Conservation (phyloP, 129 eudicot genomes). For the Oenanthe sinensis region DNA sequence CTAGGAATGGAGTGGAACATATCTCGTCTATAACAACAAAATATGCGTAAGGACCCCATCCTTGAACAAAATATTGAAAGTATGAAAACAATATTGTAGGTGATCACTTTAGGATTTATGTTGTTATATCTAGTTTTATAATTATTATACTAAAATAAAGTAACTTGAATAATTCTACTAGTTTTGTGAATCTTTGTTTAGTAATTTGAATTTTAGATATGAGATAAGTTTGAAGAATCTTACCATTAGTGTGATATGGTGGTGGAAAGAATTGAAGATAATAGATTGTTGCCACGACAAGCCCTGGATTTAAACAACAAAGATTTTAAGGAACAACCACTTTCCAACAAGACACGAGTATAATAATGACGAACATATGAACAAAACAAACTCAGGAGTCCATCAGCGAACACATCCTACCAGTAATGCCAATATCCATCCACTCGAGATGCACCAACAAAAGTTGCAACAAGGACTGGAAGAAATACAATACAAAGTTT, state of each 20-base stretch:
- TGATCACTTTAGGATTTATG: neutral
- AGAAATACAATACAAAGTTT: conserved; percentile 16
- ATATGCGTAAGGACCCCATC: conserved; percentile 82
- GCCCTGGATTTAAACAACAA: conserved; percentile 29
- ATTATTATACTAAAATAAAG: too few species aligned
- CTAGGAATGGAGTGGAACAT: conserved; percentile 18
- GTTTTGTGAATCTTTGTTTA: too few species aligned
- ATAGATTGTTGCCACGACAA: conserved; percentile 51
- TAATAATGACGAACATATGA: too few species aligned
- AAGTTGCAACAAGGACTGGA: conserved; percentile 18
- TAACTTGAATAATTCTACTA: neutral
- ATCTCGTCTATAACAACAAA: conserved; percentile 48
- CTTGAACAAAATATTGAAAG: conserved; percentile 18
- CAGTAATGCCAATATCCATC: conserved; percentile 23
- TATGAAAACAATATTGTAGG: neutral
- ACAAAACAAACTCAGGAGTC: conserved; percentile 14
- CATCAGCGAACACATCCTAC: conserved; percentile 12
- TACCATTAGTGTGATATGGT: conserved; percentile 62
- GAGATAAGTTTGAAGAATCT: neutral
- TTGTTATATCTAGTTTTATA: neutral
- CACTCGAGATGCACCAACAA: conserved; percentile 20
- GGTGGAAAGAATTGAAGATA: conserved; percentile 79
- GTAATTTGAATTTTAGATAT: neutral
- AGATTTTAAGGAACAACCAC: neutral
- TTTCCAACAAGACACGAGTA: neutral